Conservation (phyloP, 257 asterid species). For the Solanum rostratum region DNA sequence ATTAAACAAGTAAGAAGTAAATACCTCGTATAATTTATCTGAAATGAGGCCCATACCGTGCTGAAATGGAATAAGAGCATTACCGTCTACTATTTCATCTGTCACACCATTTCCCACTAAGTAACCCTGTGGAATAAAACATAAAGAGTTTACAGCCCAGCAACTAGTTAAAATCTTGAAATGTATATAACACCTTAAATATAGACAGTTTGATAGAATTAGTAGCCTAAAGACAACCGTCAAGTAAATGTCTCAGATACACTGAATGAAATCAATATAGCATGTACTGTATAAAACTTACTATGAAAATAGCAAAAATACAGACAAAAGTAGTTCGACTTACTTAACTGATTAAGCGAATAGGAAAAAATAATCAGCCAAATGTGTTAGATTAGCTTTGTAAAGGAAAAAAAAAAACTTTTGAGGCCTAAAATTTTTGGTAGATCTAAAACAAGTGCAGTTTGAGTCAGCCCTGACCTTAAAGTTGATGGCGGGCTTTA, state of each 20-base stretch:
- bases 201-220: background rate
- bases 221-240: no score
- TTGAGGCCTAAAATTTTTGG: no score
- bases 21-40: constrained; percentile 62
- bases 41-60: constrained; percentile 98
- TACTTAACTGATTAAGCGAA: no score
- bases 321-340: no score
- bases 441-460: no score
- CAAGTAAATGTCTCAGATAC: no score
- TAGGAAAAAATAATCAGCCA: no score
- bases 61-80: constrained; percentile 82
- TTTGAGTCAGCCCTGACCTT: constrained; percentile 27
- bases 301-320: no score
- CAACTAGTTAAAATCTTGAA: background rate
- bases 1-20: background rate
- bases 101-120: constrained; percentile 96
- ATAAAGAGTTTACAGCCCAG: background rate
- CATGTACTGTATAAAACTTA: no score
- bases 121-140: constrained; percentile 57
- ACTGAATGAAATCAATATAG: no score
- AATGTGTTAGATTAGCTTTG: no score
- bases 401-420: no score
- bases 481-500: constrained; percentile 53
- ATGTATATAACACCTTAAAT: constrained; percentile 42
- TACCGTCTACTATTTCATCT: constrained; percentile 69